Percentiles rank a stretch among this genome's conserved stretches.
These are phyloP conservation scores for Pythium brassicae DNA, from an alignment of 352 stramenopile species.

Conservation along the genomic window DNA sequence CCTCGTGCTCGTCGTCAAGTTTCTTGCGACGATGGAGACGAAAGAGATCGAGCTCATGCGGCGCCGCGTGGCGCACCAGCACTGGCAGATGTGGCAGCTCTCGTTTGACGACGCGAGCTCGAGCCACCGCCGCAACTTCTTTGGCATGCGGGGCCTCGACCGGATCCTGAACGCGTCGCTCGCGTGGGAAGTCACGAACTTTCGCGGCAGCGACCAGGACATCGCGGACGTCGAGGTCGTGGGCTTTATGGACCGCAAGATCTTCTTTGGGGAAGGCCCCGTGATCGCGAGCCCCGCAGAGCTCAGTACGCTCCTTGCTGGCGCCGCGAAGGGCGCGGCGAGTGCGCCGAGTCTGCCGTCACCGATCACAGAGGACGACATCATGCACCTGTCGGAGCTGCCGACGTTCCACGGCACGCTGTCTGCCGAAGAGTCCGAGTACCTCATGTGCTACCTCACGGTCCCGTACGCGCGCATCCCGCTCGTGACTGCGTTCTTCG, in stretches of 20 bases:
- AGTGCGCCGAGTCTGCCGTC: conserved; percentile 18
- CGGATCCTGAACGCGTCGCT: conserved; percentile 56
- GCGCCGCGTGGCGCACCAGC: conserved; percentile 58
- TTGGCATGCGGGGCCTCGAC: conserved; percentile 64
- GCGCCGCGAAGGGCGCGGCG: conserved; percentile 38
- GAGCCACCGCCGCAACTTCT: conserved; percentile 73
- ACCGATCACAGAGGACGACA: conserved; percentile 95
- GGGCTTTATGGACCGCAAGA: conserved; percentile 83
- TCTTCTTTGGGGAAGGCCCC: conserved; percentile 85
- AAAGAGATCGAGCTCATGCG: conserved; percentile 88
- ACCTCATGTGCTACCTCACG: conserved; percentile 98
- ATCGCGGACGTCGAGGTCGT: conserved; percentile 87
- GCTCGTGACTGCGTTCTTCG: conserved; percentile 97
- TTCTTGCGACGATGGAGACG: conserved; percentile 87
- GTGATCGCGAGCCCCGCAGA: conserved; percentile 80
- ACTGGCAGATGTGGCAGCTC: conserved; percentile 88
- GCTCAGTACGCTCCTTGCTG: conserved; percentile 49
- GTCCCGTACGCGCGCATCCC: conserved; percentile 98
- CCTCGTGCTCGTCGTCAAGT: conserved; percentile 84
- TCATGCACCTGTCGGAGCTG: conserved; percentile 95
- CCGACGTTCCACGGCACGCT: conserved; percentile 96
- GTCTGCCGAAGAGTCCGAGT: conserved; percentile 95
- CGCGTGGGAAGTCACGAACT: conserved; percentile 88
- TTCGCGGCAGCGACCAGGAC: conserved; percentile 84
- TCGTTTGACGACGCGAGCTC: conserved; percentile 84